Evolutionary conservation across 441 rosid genomes (phyloP), one percentile per base, ranked within the genome.

Genomic region (Gossypium lobatum): DNA sequence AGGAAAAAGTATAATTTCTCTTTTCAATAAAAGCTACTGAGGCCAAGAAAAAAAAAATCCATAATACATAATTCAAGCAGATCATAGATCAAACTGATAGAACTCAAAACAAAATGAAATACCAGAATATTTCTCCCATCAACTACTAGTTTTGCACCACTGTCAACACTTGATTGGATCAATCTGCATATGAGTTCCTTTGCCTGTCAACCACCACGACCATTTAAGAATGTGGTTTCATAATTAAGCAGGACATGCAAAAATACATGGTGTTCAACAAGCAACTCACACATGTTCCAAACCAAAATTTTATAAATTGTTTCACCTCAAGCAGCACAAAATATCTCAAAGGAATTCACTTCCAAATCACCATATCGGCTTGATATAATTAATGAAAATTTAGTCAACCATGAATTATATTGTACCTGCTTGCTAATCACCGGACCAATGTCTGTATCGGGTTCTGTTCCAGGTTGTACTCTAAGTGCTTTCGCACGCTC

Each of bases 391-490:
- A 10, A 42, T 20, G 16, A 13, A 42, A 45, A 65, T 45, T 20
- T 13, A 45, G 54, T 1, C 26, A 21, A 60, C 37, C 8, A 8
- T 23, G 46, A 46, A 34, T 16, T 13, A 70, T 18, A 23, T 20
- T 50, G 20, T 69, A 83, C 88, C 83, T 85, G 86, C 75, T 83
- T 81, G 86, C 82, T 92, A 69, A 93, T 93, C 7, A 93, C 93
- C 60, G 98, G 98, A 75, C 98, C 97, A 5, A 93, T 88, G 81
- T 93, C 98, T 53, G 95, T 86, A 78, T 86, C 92, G 28, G 95
- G 89, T 64, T 84, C 97, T 68, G 83, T 84, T 73, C 90, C 94
- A 2, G 78, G 79, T 72, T 82, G 87, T 77, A 88, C 90, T 78
- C 81, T 86, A 17, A 88, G 85, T 26, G 83, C 72, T 75, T 83